Conservation (phyloP, 257 asterid species). For the Nemophila menziesii region DNA sequence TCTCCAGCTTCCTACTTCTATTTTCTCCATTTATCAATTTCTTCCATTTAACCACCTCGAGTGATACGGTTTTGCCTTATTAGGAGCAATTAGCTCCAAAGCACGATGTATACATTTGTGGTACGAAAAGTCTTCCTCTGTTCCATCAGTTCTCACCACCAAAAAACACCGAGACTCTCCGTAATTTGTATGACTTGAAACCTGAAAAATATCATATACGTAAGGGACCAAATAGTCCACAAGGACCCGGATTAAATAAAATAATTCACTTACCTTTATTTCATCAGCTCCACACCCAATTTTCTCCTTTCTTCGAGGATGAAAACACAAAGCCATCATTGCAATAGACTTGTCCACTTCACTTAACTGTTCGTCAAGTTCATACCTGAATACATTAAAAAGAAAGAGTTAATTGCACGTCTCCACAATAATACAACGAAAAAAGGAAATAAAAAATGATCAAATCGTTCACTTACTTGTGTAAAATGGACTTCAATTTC, state of each 20-base stretch:
- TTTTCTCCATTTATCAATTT: not conserved
- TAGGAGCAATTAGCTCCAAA: constrained; percentile 38
- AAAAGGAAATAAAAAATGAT: not conserved
- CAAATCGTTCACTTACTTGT: constrained; percentile 38
- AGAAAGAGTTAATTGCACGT: not conserved
- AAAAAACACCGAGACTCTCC: constrained; percentile 58
- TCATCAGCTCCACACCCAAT: constrained; percentile 48
- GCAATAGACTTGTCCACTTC: constrained; percentile 51
- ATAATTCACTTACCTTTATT: constrained; percentile 54
- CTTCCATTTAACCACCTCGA: constrained; percentile 24
- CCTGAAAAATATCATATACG: constrained; percentile 43
- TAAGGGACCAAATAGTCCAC: too few relatives aligned
- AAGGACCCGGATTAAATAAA: too few relatives aligned
- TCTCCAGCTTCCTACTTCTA: not conserved
- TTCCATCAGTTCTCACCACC: constrained; percentile 60
- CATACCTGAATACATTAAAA: constrained; percentile 37
- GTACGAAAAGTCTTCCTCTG: constrained; percentile 82
- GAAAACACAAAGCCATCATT: constrained; percentile 51
- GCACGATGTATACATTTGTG: constrained; percentile 62
- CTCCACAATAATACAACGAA: too few relatives aligned
- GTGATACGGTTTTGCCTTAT: constrained; percentile 26
- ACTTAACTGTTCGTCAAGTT: constrained; percentile 26
- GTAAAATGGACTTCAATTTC: constrained; percentile 45
- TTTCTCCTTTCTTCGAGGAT: constrained; percentile 60
- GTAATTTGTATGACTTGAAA: constrained; percentile 57